Evolutionary conservation across 1,284 basidiomycete genomes (phyloP).

Genomic region (Pseudozyma tsukubaensis): DNA sequence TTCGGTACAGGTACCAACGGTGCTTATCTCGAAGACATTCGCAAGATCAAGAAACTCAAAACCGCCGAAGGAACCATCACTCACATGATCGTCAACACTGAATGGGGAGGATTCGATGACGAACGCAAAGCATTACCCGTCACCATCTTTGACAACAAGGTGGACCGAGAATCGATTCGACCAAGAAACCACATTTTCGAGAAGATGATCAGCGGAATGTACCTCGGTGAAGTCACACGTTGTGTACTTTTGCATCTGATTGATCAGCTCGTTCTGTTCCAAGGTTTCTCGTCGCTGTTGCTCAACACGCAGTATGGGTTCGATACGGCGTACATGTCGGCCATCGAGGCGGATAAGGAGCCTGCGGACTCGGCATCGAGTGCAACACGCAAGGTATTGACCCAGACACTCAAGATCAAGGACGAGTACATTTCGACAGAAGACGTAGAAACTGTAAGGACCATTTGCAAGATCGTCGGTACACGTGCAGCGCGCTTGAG

Average conservation of each 20-base stretch:
- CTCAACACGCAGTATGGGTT: conserved; percentile 92
- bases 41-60: conserved; percentile 80
- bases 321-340: conserved; percentile 91
- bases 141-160: conserved; percentile 90
- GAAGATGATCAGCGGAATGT: conserved; percentile 99
- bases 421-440: conserved; percentile 69
- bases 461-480: conserved; percentile 82
- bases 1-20: conserved; percentile 99
- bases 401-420: conserved; percentile 75
- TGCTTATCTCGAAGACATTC: conserved; percentile 89
- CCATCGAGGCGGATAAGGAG: conserved; percentile 75
- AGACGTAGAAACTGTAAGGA: conserved; percentile 80
- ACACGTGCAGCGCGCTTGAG: conserved; percentile 85
- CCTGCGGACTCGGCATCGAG: conserved; percentile 26
- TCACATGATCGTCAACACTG: conserved; percentile 93
- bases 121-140: conserved; percentile 84
- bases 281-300: conserved; percentile 78
- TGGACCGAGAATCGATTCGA: conserved; percentile 94
- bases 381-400: conserved; percentile 73
- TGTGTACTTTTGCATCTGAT: conserved; percentile 86
- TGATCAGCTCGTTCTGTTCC: conserved; percentile 80
- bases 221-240: conserved; percentile 92
- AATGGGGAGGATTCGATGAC: conserved; percentile 74
- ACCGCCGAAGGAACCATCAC: conserved; percentile 30
- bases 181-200: conserved; percentile 93